Conservation (phyloP, 495 filamentous ascomycete genomes). For the Beverwykella pulmonaria region DNA sequence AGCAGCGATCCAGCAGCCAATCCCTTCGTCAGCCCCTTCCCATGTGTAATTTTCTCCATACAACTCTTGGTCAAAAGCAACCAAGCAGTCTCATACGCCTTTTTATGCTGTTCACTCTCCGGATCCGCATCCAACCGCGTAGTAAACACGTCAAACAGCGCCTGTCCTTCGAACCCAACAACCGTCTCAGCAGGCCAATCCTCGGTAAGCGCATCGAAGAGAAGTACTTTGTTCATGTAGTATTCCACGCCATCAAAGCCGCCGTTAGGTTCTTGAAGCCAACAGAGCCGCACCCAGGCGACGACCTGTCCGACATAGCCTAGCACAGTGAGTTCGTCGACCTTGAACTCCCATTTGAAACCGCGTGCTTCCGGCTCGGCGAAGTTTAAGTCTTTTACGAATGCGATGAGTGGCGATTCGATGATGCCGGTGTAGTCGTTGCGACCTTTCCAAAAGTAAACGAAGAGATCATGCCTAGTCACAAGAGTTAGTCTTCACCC, state of each 20-base stretch:
- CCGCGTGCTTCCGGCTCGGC: neutral
- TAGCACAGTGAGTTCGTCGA: constrained; percentile 3
- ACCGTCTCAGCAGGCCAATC: constrained; percentile 21
- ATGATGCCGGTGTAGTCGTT: constrained; percentile 43
- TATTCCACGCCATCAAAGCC: constrained; percentile 31
- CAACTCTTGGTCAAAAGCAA: constrained; percentile 16
- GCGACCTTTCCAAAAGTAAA: constrained; percentile 45
- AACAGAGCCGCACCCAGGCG: constrained; percentile 11
- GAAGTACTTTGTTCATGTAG: constrained; percentile 21
- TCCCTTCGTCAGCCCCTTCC: constrained; percentile 9
- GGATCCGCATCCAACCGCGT: constrained; percentile 12
- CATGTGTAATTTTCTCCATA: constrained; percentile 25
- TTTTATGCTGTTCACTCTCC: constrained; percentile 19
- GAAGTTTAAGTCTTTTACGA: constrained; percentile 33
- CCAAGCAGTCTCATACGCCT: constrained; percentile 22
- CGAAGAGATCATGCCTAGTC: constrained; percentile 43
- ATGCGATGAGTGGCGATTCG: constrained; percentile 44
- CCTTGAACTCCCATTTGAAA: constrained; percentile 28
- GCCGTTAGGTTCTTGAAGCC: constrained; percentile 25
- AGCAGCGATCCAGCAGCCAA: constrained; percentile 41
- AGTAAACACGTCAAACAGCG: constrained; percentile 10
- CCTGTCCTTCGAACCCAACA: constrained; percentile 19
- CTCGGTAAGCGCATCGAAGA: constrained; percentile 17
- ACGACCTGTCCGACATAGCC: constrained; percentile 32
- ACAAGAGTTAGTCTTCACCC: neutral